Conservation (phyloP, 2,329 filamentous ascomycete genomes). For the Cladophialophora carrionii region DNA sequence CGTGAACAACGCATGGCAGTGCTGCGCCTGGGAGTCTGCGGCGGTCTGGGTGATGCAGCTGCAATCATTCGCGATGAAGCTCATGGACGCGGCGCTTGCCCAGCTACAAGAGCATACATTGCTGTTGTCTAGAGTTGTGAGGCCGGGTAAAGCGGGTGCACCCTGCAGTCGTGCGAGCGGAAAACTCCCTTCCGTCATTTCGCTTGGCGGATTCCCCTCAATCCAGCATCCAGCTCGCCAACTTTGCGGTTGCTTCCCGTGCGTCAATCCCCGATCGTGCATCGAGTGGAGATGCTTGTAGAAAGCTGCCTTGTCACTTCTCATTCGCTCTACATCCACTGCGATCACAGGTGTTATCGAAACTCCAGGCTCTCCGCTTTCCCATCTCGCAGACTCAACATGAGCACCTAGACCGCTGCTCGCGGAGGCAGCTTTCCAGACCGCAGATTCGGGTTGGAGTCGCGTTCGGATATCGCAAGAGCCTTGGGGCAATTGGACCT, state of each 20-base stretch:
- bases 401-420: neutral
- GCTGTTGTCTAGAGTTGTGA: neutral
- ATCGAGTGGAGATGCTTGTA: constrained; percentile 11
- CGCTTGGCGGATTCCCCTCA: constrained; percentile 8
- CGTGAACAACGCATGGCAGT: neutral
- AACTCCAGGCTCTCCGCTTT: neutral
- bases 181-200: neutral
- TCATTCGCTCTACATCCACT: constrained; percentile 7
- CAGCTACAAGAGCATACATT: neutral
- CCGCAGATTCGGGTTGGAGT: neutral
- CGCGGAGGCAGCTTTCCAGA: neutral
- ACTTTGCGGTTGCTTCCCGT: neutral
- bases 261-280: neutral
- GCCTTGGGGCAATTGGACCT: neutral
- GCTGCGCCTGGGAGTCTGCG: neutral
- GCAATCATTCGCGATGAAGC: neutral
- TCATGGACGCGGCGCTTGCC: neutral
- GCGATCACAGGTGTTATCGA: neutral
- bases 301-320: constrained; percentile 11
- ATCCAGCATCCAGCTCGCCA: neutral
- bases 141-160: neutral
- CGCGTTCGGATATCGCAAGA: neutral
- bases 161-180: neutral
- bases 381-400: neutral
- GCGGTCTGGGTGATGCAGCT: neutral